These are phyloP conservation scores for Albugo candida DNA, from an alignment of 352 stramenopile genomes.

Conservation along the genomic window DNA sequence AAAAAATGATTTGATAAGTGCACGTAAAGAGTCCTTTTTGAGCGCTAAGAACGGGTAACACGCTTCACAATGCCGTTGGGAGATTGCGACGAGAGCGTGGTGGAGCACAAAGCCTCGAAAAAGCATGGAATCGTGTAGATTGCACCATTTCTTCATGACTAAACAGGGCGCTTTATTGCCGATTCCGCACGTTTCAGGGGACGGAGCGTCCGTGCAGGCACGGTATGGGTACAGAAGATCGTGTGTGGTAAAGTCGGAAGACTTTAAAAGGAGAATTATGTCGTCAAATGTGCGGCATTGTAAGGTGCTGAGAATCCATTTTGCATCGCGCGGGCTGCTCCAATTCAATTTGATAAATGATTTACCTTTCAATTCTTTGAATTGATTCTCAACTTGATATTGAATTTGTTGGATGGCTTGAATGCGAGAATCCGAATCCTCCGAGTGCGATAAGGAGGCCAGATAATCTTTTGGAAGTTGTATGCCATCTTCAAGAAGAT, in stretches of 20 bases:
- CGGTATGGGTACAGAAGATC: constrained; percentile 79
- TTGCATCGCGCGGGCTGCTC: constrained; percentile 82
- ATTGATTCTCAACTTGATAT: constrained; percentile 34
- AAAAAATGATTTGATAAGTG: constrained; percentile 52
- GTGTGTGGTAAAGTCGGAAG: constrained; percentile 78
- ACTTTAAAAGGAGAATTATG: constrained; percentile 63
- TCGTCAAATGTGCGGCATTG: constrained; percentile 68
- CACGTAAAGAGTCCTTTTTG: constrained; percentile 47
- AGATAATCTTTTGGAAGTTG: constrained; percentile 12
- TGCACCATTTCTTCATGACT: constrained; percentile 91
- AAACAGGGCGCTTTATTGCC: constrained; percentile 19
- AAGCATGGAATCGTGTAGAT: constrained; percentile 88
- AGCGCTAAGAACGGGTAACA: constrained; percentile 79
- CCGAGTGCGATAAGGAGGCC: not conserved
- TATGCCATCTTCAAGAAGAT: constrained; percentile 51
- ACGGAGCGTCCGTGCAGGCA: constrained; percentile 19
- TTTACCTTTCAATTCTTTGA: constrained; percentile 40
- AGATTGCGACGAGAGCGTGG: constrained; percentile 69
- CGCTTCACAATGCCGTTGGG: constrained; percentile 82
- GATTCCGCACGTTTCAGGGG: not conserved
- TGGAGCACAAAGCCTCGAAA: constrained; percentile 87
- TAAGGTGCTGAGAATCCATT: constrained; percentile 80
- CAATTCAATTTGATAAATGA: constrained; percentile 89
- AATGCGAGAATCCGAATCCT: constrained; percentile 15
- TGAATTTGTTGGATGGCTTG: constrained; percentile 20